Base-by-base conservation (phyloP, 805 yeast genomes). In the Candida multigemmis region DNA sequence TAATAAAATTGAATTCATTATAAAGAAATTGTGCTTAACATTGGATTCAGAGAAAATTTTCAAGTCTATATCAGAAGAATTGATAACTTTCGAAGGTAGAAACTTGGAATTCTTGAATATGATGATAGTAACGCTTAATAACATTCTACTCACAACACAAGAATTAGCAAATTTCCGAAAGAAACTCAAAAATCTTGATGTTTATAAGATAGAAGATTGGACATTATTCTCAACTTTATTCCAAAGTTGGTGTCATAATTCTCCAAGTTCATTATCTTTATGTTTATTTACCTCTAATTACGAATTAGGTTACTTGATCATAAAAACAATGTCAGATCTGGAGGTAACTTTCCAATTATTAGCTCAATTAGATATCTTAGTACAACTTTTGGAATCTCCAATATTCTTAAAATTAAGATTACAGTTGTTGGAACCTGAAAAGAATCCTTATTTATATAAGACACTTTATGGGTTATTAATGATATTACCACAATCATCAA, bases 401-500 rank as follows among this genome's bases (percentile, higher is more conserved):
- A 87, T 86, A 2, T 87, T 91, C 50, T 78, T 94, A 12, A 76
- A 81, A 41, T 64, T 87, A 36, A 69, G 98, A 32, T 59, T 91
- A 29, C 96, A 89, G 51, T 59, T 91, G n/a, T 58, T 91, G 24
- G 94, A 84, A 44, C 96, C 96, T 1, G 83, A 77, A 25, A 72
- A 69, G 36, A 69, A 81, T 46, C 94, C 93, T 1, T 81, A 69
- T 42, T 56, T 91, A 18, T 83, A 79, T 63, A 84, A 85, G 46
- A 82, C 95, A 28, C 65, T 91, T 16, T 91, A 85, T 48, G 98
- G 97, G 2, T 68, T 91, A 16, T 60, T 91, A 33, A 91, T 91
- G 98, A 65, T 91, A 4, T 54, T 91, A 26, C 98, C 98, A 0
- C 98, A 91, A 48, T 84, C 96, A 0, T 70, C 83, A 8, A 94